These are phyloP conservation scores for Castanospermum australe DNA, from an alignment of 306 rosid genomes.

Conservation along the genomic window DNA sequence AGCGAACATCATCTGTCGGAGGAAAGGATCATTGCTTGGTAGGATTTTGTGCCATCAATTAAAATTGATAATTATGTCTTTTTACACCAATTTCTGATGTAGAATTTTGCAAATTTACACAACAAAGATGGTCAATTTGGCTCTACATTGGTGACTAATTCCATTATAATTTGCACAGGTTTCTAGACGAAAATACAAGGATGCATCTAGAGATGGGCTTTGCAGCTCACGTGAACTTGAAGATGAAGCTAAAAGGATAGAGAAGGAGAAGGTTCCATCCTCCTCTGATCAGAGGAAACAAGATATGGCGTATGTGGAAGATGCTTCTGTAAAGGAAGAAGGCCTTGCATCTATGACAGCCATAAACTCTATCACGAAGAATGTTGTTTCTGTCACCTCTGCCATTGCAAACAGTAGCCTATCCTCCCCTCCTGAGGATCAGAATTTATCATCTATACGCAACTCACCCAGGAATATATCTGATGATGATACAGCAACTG, in stretches of 20 bases:
- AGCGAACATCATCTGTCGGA: slow-evolving; percentile 69
- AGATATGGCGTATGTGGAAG: slow-evolving; percentile 46
- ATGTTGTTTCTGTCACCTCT: slow-evolving; percentile 50
- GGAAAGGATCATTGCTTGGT: slow-evolving; percentile 82
- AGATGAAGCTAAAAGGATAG: slow-evolving; percentile 72
- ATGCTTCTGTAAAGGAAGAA: slow-evolving; percentile 63
- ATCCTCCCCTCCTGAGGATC: slow-evolving; percentile 69
- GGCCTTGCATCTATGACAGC: slow-evolving; percentile 52
- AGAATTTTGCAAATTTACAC: background rate
- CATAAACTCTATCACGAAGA: slow-evolving; percentile 49
- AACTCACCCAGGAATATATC: slow-evolving; percentile 76
- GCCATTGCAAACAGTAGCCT: slow-evolving; percentile 66
- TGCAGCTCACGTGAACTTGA: slow-evolving; percentile 65
- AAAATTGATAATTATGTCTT: slow-evolving; percentile 12
- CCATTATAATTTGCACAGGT: slow-evolving; percentile 45
- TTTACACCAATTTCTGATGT: background rate
- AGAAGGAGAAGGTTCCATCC: slow-evolving; percentile 56
- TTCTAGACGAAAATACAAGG: slow-evolving; percentile 76
- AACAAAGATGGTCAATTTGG: slow-evolving; percentile 9
- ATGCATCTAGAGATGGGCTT: slow-evolving; percentile 66
- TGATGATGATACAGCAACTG: slow-evolving; percentile 75
- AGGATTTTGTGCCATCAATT: slow-evolving; percentile 22
- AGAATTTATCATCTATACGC: slow-evolving; percentile 54
- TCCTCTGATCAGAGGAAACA: slow-evolving; percentile 71
- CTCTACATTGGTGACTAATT: slow-evolving; percentile 8